These are phyloP conservation scores for Helianthus tuberosus DNA, from an alignment of 129 eudicot species.

Conservation along the genomic window DNA sequence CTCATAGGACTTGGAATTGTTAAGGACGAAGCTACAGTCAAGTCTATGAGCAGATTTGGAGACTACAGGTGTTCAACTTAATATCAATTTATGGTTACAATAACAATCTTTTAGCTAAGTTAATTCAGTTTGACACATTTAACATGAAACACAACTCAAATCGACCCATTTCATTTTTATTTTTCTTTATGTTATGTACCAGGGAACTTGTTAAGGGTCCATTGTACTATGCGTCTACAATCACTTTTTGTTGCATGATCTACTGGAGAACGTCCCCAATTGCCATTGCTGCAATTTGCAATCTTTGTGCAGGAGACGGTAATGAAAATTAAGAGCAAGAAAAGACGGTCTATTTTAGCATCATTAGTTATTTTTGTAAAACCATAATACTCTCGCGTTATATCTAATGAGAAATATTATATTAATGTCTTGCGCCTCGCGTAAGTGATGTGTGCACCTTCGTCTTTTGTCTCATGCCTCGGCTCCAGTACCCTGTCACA, in stretches of 20 bases:
- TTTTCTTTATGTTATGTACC: conserved; percentile 21
- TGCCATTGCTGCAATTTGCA: conserved; percentile 77
- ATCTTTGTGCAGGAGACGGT: conserved; percentile 99
- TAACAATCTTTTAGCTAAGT: not conserved
- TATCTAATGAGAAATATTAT: too few species aligned
- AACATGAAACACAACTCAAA: not conserved
- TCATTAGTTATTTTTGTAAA: not conserved
- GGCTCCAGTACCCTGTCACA: too few species aligned
- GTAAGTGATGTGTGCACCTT: too few species aligned
- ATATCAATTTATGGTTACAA: not conserved
- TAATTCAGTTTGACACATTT: conserved; percentile 1
- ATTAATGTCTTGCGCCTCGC: too few species aligned
- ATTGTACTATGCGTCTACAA: conserved; percentile 68
- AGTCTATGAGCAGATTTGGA: conserved; percentile 89
- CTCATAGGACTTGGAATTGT: conserved; percentile 78
- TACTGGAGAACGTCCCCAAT: conserved; percentile 91
- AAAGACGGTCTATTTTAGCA: not conserved
- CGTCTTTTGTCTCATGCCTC: too few species aligned
- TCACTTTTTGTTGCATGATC: conserved; percentile 61
- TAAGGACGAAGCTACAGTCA: conserved; percentile 84
- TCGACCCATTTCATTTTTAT: not conserved
- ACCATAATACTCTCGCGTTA: not conserved
- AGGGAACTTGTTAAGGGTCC: conserved; percentile 90
- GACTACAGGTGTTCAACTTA: conserved; percentile 58
- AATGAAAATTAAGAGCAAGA: not conserved